Conservation (phyloP, 306 rosid genomes). For the Inga laurina region DNA sequence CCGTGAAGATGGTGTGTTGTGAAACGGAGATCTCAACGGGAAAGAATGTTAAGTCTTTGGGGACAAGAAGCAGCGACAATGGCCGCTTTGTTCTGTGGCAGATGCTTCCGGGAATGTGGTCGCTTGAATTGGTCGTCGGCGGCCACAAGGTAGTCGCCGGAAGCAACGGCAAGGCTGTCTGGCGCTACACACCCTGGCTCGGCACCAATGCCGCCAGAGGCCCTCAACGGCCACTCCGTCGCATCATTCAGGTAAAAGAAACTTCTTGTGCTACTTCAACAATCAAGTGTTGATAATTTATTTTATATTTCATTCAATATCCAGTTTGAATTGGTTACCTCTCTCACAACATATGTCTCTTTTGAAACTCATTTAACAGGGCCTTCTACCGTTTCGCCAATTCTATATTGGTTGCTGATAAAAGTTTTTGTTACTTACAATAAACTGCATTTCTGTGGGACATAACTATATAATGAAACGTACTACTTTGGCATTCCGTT, state of each 20-base stretch:
- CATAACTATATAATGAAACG: too few relatives aligned
- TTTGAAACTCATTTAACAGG: too few relatives aligned
- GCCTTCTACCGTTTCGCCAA: too few relatives aligned
- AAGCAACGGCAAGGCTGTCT: conserved; percentile 88
- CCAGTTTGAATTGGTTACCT: too few relatives aligned
- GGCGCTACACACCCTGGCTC: conserved; percentile 97
- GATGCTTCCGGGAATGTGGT: conserved; percentile 95
- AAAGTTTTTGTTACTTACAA: too few relatives aligned
- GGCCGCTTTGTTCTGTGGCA: conserved; percentile 97
- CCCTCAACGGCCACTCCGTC: conserved; percentile 91
- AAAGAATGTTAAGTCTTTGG: conserved; percentile 73
- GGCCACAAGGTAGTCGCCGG: conserved; percentile 87
- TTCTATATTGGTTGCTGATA: too few relatives aligned
- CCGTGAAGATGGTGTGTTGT: conserved; percentile 85
- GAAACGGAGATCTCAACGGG: conserved; percentile 93
- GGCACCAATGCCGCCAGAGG: conserved; percentile 96
- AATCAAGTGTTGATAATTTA: too few relatives aligned
- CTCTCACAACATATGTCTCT: too few relatives aligned
- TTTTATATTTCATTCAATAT: too few relatives aligned
- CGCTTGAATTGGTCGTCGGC: conserved; percentile 87
- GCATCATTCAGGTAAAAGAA: conserved; percentile 70
- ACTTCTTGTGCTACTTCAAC: too few relatives aligned
- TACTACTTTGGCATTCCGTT: neutral
- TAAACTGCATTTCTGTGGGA: too few relatives aligned
- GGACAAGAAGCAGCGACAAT: conserved; percentile 71